Evolutionary conservation across 108 stramenopile species (phyloP).

Genomic region (Aurantiochytrium sp.): DNA sequence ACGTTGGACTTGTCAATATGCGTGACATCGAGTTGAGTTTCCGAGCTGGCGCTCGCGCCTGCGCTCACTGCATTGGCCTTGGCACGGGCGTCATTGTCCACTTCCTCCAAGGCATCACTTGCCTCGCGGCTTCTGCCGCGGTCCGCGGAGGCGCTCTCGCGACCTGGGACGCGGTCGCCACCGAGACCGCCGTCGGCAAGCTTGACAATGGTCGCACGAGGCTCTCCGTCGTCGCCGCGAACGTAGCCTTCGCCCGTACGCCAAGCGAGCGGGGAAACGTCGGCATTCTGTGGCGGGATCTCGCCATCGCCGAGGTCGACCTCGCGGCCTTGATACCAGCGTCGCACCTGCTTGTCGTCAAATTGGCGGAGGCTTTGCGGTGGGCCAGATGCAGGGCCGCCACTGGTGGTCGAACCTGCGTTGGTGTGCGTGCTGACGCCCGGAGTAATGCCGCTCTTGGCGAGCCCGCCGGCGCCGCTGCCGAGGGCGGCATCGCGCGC

Average conservation of each 20-base stretch:
- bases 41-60: neutral
- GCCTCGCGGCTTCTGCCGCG: neutral
- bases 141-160: neutral
- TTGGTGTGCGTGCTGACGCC: no score
- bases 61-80: neutral
- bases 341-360: neutral
- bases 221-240: constrained; percentile 7
- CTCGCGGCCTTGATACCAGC: neutral
- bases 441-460: neutral
- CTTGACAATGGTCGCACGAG: constrained; percentile 13
- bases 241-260: neutral
- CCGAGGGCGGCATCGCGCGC: neutral
- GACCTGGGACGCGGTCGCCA: neutral
- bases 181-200: neutral
- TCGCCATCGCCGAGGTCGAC: neutral
- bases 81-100: neutral
- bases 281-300: neutral
- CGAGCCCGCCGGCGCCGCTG: neutral
- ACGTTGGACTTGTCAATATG: constrained; percentile 49
- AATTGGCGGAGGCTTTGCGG: neutral
- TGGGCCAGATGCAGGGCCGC: neutral
- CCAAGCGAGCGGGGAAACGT: neutral
- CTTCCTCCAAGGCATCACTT: neutral
- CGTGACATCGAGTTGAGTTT: constrained; percentile 33
- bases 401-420: no score